Evolutionary conservation across 140 eudicot genomes (phyloP).

Genomic region (Oenanthe javanica): DNA sequence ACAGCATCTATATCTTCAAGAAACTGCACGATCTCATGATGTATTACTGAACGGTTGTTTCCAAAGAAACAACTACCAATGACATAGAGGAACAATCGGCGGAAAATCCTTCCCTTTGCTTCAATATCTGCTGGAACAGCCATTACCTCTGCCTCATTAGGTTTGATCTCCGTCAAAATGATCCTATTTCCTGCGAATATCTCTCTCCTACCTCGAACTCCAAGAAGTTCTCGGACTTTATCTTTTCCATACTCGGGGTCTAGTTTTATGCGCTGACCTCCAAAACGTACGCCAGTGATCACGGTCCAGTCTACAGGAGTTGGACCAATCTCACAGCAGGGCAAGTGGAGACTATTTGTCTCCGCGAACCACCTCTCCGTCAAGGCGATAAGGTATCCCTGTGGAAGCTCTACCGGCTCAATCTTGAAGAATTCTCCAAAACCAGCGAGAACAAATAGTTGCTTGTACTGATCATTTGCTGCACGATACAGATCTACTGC

Average conservation of each 20-base stretch:
- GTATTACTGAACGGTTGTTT: slow-evolving; percentile 4
- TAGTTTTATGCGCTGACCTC: background rate
- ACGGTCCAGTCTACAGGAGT: slow-evolving; percentile 10
- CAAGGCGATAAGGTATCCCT: slow-evolving; percentile 8
- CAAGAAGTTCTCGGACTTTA: background rate
- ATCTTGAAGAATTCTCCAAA: slow-evolving; percentile 9
- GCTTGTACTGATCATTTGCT: slow-evolving; percentile 12
- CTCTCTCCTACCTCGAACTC: background rate
- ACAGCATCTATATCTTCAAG: slow-evolving; percentile 1
- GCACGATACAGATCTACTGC: slow-evolving; percentile 14
- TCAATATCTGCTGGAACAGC: background rate
- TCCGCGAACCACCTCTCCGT: slow-evolving; percentile 12
- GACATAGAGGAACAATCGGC: slow-evolving; percentile 11
- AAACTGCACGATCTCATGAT: background rate
- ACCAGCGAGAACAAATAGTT: background rate
- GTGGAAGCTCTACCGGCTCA: slow-evolving; percentile 10
- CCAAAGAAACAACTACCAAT: slow-evolving; percentile 15
- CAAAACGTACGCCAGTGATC: slow-evolving; percentile 6
- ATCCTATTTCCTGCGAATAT: background rate
- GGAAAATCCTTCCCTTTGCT: background rate
- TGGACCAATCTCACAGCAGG: slow-evolving; percentile 10
- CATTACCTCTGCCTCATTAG: background rate
- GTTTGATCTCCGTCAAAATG: background rate
- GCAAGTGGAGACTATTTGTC: background rate
- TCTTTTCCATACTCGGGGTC: background rate